phyloP scores from a whole-genome alignment of 352 stramenopile species.

The Halophytophthora batemanensis region DNA sequence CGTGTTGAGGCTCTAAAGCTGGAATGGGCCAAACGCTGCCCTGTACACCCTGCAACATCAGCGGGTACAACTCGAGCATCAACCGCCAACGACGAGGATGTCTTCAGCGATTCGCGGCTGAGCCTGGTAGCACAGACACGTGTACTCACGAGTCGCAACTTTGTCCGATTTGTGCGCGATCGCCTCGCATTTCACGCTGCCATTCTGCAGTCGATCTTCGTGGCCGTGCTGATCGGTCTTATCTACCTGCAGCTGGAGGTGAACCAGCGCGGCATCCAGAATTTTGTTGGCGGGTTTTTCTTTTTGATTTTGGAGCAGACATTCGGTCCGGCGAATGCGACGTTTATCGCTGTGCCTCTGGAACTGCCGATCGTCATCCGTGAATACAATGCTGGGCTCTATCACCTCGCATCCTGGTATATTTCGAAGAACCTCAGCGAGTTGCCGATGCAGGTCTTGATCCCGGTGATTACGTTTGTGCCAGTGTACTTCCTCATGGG shows the following conservation, averaged over 20 bases:
- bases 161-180: slow-evolving; percentile 23
- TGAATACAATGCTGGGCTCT: slow-evolving; percentile 29
- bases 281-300: slow-evolving; percentile 30
- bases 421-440: slow-evolving; percentile 39
- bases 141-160: slow-evolving; percentile 25
- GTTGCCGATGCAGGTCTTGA: slow-evolving; percentile 25
- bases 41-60: background rate
- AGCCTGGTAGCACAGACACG: slow-evolving; percentile 10
- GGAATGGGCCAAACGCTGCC: slow-evolving; percentile 18
- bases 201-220: slow-evolving; percentile 27
- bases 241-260: slow-evolving; percentile 32
- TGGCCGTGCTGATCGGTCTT: slow-evolving; percentile 23
- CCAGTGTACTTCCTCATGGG: slow-evolving; percentile 31
- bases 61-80: background rate
- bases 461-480: slow-evolving; percentile 28
- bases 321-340: slow-evolving; percentile 27
- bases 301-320: slow-evolving; percentile 37
- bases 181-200: slow-evolving; percentile 15
- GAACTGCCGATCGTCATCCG: slow-evolving; percentile 29
- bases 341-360: slow-evolving; percentile 27
- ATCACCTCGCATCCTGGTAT: slow-evolving; percentile 28
- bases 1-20: slow-evolving; percentile 21
- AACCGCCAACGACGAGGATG: background rate
- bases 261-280: slow-evolving; percentile 24
- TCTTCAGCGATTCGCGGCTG: slow-evolving; percentile 9